phyloP scores from a whole-genome alignment of 2,329 filamentous ascomycete genomes.

The Moelleriella libera region DNA sequence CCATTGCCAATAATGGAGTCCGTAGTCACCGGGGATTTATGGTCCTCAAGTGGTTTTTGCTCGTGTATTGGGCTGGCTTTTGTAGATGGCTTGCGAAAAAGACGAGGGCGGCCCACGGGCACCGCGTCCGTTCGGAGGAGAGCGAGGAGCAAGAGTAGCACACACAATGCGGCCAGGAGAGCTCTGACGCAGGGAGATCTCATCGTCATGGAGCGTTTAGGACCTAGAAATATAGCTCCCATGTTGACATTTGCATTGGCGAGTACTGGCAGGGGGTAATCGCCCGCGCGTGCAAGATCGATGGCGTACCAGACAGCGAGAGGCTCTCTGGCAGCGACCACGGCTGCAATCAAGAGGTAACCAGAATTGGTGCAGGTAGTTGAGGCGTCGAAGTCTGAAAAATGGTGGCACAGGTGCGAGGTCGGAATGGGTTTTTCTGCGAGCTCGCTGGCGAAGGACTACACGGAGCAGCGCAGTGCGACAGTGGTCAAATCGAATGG shows the following conservation, averaged over 20 bases:
- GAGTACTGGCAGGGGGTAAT: neutral
- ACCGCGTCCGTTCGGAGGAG: conserved; percentile 26
- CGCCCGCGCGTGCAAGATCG: neutral
- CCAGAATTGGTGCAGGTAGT: too few species aligned
- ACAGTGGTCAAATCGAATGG: neutral
- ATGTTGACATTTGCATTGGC: conserved; percentile 5
- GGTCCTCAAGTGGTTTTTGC: conserved; percentile 15
- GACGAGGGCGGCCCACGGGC: conserved; percentile 21
- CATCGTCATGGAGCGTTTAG: conserved; percentile 30
- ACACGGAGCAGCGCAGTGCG: neutral
- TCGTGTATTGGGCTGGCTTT: conserved; percentile 13
- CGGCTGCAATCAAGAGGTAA: neutral
- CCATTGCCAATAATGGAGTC: conserved; percentile 5
- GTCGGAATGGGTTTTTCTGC: neutral
- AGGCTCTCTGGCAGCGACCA: neutral
- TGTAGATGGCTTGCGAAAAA: conserved; percentile 20
- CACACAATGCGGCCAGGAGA: conserved; percentile 25
- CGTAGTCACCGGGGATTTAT: conserved; percentile 7
- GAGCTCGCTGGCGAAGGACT: neutral
- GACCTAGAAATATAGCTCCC: conserved; percentile 23
- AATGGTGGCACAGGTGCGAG: neutral
- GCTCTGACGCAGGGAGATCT: conserved; percentile 32
- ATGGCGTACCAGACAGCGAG: neutral
- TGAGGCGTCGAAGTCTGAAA: neutral
- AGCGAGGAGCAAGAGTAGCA: conserved; percentile 26